Evolutionary conservation across 129 eudicot genomes (phyloP), one percentile per base, ranked within the genome.

Genomic region (Pseudognaphalium luteoalbum): DNA sequence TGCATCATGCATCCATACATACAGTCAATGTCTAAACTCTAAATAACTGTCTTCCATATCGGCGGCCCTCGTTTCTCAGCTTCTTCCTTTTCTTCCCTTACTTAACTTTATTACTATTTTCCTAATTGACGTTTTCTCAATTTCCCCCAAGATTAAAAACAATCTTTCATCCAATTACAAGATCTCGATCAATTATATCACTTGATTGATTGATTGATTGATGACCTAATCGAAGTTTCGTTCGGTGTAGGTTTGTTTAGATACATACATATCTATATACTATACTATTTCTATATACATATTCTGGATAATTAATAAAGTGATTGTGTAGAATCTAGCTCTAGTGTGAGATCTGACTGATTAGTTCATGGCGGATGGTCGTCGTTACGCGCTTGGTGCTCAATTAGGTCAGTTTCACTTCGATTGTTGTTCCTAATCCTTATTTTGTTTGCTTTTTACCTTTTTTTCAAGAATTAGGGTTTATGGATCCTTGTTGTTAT

Each of bases 381-480:
- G 89, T 71, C 89, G 91, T 29, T 84, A 84, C 66, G 91, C 81
- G 5, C 91, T 89, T 80, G 82, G 82, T 78, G 87, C 95, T 82
- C 95, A 86, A 68, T 80, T 89, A 70, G 95, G 95, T 89, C 47
- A 81, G 73, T 62, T 79, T 71, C 65, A 54, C 62, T 72, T 66
- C 52, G 22, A 42, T 34, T 37, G 11, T 52, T 68, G 75, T 3
- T 44, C 68, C 19, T 73, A 4, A 68, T 34, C 65, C 16, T 5
- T 62, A 51, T 69, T 44, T 62, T 50, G 33, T 30, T 62, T 34
- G 16, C 56, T 58, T 20, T 19, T 50, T 44, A 58, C 58, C 29
- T 9, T 28, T 60, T 25, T 44, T 25, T 68, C 29, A 8, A 56
- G 15, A 54, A 33, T 73, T 80, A 80, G 75, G 74, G 51, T 73